These are phyloP conservation scores for Hyaloperonospora arabidopsidis DNA, from an alignment of 352 stramenopile genomes.

Conservation along the genomic window DNA sequence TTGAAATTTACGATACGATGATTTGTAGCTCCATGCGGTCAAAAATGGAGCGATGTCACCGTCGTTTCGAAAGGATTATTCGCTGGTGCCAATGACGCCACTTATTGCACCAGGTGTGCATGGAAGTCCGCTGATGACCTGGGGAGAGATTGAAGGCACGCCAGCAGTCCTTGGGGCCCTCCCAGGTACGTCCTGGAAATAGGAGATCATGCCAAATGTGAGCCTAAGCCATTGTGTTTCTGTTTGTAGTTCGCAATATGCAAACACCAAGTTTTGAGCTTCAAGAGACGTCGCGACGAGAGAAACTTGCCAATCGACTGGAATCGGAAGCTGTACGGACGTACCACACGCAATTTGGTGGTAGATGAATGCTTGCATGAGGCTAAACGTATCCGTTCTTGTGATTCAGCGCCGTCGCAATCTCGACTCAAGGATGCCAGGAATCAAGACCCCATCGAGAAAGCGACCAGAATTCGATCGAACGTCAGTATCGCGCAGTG, in stretches of 20 bases:
- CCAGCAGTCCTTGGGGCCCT: slow-evolving; percentile 46
- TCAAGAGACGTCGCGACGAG: slow-evolving; percentile 47
- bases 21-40: slow-evolving; percentile 3
- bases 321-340: slow-evolving; percentile 48
- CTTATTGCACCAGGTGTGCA: slow-evolving; percentile 61
- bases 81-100: slow-evolving; percentile 75
- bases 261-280: slow-evolving; percentile 56
- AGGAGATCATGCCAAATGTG: neutral
- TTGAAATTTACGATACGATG: neutral
- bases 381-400: slow-evolving; percentile 1
- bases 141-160: slow-evolving; percentile 78
- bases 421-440: slow-evolving; percentile 12
- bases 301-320: slow-evolving; percentile 56
- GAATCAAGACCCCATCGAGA: slow-evolving; percentile 15
- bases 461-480: slow-evolving; percentile 27
- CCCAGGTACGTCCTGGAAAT: slow-evolving; percentile 26
- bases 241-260: slow-evolving; percentile 29
- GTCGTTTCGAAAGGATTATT: slow-evolving; percentile 23
- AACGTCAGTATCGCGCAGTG: slow-evolving; percentile 25
- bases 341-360: neutral
- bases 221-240: neutral
- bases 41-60: slow-evolving; percentile 1
- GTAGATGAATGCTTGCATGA: neutral
- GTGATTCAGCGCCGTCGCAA: slow-evolving; percentile 22
- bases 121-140: slow-evolving; percentile 77